Evolutionary conservation across 2,329 filamentous ascomycete genomes (phyloP).

Genomic region (Pseudogymnoascus sp.): DNA sequence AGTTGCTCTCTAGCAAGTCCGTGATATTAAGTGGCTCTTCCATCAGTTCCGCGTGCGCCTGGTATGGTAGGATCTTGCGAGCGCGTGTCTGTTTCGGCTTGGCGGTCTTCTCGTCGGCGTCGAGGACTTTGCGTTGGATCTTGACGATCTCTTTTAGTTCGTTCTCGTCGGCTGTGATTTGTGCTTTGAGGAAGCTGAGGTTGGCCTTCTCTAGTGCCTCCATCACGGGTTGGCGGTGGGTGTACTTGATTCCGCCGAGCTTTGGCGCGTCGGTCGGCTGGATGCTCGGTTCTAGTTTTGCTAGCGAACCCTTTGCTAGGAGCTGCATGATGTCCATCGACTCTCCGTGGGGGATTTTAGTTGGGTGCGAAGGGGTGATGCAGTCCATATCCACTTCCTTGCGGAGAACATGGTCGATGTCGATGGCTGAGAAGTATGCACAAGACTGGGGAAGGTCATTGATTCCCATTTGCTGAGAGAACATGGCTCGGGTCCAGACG

Average conservation of each 20-base stretch:
- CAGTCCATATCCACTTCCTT: slow-evolving; percentile 99
- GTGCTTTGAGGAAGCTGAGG: slow-evolving; percentile 67
- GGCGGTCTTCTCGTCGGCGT: slow-evolving; percentile 8
- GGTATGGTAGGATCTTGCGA: slow-evolving; percentile 21
- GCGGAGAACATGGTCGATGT: slow-evolving; percentile 89
- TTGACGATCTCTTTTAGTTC: slow-evolving; percentile 69
- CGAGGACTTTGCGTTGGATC: slow-evolving; percentile 29
- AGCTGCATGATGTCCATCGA: slow-evolving; percentile 75
- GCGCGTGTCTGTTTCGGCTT: slow-evolving; percentile 16
- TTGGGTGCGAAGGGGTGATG: slow-evolving; percentile 76
- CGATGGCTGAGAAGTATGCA: slow-evolving; percentile 91
- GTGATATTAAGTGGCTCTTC: slow-evolving; percentile 21
- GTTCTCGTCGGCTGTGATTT: slow-evolving; percentile 66
- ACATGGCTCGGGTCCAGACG: slow-evolving; percentile 96
- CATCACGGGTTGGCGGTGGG: slow-evolving; percentile 71
- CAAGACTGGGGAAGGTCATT: slow-evolving; percentile 88
- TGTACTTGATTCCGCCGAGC: slow-evolving; percentile 58
- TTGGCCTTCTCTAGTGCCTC: slow-evolving; percentile 49
- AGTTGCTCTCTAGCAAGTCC: slow-evolving; percentile 18
- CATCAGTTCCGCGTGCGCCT: slow-evolving; percentile 19
- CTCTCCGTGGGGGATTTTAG: slow-evolving; percentile 75
- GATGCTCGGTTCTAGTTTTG: slow-evolving; percentile 59
- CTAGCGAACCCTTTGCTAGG: slow-evolving; percentile 61
- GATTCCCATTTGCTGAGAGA: slow-evolving; percentile 93
- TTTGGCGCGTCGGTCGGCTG: slow-evolving; percentile 48